Conservation (phyloP, 768 basidiomycete genomes). For the Termitomyces titanicus region DNA sequence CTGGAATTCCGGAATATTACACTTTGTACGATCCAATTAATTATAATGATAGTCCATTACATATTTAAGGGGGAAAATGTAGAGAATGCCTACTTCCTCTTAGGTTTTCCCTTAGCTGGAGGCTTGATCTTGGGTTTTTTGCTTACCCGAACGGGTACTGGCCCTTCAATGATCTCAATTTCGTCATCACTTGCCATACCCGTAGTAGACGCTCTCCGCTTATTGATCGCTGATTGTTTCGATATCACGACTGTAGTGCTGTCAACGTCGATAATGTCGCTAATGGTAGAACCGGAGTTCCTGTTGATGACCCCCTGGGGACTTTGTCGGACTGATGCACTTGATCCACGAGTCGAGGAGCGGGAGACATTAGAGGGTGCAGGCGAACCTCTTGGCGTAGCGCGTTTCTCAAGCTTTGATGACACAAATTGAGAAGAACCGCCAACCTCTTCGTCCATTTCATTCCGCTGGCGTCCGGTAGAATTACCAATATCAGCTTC, state of each 20-base stretch:
- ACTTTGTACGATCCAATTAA: neutral
- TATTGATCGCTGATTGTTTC: slow-evolving; percentile 27
- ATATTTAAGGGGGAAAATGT: neutral
- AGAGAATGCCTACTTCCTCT: slow-evolving; percentile 23
- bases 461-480: slow-evolving; percentile 17
- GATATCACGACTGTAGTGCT: slow-evolving; percentile 23
- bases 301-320: slow-evolving; percentile 39
- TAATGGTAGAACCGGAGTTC: slow-evolving; percentile 39
- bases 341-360: slow-evolving; percentile 45
- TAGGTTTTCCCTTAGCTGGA: slow-evolving; percentile 35
- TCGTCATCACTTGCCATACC: slow-evolving; percentile 49
- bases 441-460: slow-evolving; percentile 19
- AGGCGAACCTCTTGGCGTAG: slow-evolving; percentile 34
- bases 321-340: slow-evolving; percentile 50
- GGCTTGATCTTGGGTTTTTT: slow-evolving; percentile 35
- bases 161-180: slow-evolving; percentile 48
- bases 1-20: neutral
- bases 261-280: slow-evolving; percentile 43
- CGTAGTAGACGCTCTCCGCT: slow-evolving; percentile 44
- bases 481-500: slow-evolving; percentile 27
- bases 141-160: slow-evolving; percentile 22
- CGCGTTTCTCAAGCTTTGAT: slow-evolving; percentile 19
- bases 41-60: neutral
- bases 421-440: slow-evolving; percentile 10
- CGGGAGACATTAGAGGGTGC: slow-evolving; percentile 40